phyloP scores from a whole-genome alignment of 1,284 basidiomycete species.

The Cutaneotrichosporon sp. region DNA sequence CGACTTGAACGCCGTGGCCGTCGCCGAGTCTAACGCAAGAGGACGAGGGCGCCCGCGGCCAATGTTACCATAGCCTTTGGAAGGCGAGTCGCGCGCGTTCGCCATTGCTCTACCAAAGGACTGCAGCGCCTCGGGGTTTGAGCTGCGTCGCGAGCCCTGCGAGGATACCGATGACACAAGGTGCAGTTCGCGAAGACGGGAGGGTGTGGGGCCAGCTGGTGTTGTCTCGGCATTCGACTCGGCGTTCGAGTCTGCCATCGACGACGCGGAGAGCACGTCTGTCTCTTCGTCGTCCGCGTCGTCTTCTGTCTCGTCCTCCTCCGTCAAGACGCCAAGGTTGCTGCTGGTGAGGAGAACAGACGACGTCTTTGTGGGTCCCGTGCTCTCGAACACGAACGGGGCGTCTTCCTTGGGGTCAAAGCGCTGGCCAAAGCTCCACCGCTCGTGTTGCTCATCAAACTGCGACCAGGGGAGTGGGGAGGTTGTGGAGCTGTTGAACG shows the following conservation, averaged over 20 bases:
- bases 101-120: neutral
- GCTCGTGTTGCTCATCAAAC: slow-evolving; percentile 14
- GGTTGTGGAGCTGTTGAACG: slow-evolving; percentile 14
- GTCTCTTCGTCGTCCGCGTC: slow-evolving; percentile 19
- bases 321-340: slow-evolving; percentile 27
- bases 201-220: slow-evolving; percentile 26
- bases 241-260: slow-evolving; percentile 6
- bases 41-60: slow-evolving; percentile 36
- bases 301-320: slow-evolving; percentile 43
- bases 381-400: slow-evolving; percentile 22
- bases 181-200: slow-evolving; percentile 34
- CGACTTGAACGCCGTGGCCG: slow-evolving; percentile 1
- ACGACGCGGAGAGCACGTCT: slow-evolving; percentile 8
- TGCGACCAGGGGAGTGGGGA: slow-evolving; percentile 27
- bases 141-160: slow-evolving; percentile 19
- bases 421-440: slow-evolving; percentile 17
- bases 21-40: slow-evolving; percentile 11
- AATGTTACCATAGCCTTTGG: slow-evolving; percentile 33
- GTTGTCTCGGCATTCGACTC: neutral
- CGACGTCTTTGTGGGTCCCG: slow-evolving; percentile 9
- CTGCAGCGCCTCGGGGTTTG: slow-evolving; percentile 16
- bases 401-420: slow-evolving; percentile 27
- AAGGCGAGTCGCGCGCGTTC: slow-evolving; percentile 13
- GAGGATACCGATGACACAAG: slow-evolving; percentile 25
- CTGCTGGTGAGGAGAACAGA: slow-evolving; percentile 18